Base-by-base conservation (phyloP, 148 eudicot species). In the Amaranthus hypochondriacus region DNA sequence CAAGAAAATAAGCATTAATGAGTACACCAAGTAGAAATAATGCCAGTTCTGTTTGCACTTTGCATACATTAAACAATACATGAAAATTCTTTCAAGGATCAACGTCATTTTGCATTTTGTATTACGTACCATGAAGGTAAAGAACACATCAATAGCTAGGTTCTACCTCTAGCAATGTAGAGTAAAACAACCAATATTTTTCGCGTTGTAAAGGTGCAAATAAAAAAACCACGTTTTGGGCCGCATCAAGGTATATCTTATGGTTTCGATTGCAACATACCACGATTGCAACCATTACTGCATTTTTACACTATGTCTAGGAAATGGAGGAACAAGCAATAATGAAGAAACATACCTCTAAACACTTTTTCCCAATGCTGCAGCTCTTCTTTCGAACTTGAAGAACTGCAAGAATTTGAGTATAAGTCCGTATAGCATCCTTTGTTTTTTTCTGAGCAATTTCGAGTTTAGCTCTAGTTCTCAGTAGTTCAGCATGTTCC, bases 391-490 rank as follows among this genome's bases (percentile, higher is more conserved):
- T 82, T 65, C 80, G 87, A 71, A 88, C 86, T 87, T 91, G 96
- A 82, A 94, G 87, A 73, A 87, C 84, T 5, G 97, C 98, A 73
- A 94, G 93, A 81, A 91, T 79, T 75, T 84, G 88, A 39, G 88
- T 84, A 82, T 88, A 94, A 55, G 96, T 89, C 76, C 82, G 75
- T 64, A 89, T 81, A 7, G 91, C 95, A 80, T 77, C 78, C 74
- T 86, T 88, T 14, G 81, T 69, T 49, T 86, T 79, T 61, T 88
- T 89, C 73, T 87, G 98, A 42, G 87, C 91, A 64, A 88, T 80
- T 78, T 89, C 86, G 42, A 94, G 86, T 69, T 88, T 94, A 67
- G 98, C 98, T 82, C 87, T 91, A 1, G 93, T 91, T 74, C 89
- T 76, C 74, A 91, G 73, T 78, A 94, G 68, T 62, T 88, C 96